A percentile compares a stretch with the other conserved stretches of the same genome.
Conservation (phyloP, 2,329 filamentous ascomycete genomes). For the Colletotrichum theobromicola region DNA sequence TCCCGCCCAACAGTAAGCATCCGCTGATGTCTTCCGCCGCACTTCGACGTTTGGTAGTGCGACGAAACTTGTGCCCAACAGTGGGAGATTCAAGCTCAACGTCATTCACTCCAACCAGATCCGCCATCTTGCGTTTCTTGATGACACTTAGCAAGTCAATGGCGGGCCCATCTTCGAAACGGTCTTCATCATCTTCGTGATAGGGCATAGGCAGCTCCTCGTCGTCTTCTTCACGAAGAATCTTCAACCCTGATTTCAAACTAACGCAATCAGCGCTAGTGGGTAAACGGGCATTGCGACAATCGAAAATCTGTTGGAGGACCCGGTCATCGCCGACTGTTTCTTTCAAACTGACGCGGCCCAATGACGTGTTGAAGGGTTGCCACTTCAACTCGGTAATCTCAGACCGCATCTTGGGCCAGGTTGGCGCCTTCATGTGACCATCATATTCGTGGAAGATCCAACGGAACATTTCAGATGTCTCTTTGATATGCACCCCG, state of each 20-base stretch:
- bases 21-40: background rate
- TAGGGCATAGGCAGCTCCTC: background rate
- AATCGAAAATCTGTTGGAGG: background rate
- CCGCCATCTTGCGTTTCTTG: background rate
- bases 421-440: background rate
- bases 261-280: background rate
- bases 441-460: background rate
- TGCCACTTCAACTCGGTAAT: background rate
- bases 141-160: background rate
- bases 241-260: background rate
- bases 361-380: background rate
- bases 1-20: background rate
- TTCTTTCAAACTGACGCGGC: background rate
- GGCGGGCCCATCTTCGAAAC: background rate
- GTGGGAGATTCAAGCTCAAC: background rate
- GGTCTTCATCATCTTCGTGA: background rate
- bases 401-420: constrained; percentile 18
- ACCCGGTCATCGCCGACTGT: background rate
- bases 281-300: background rate
- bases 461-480: constrained; percentile 29
- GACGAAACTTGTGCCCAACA: background rate
- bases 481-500: background rate
- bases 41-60: background rate
- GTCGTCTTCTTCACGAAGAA: background rate
- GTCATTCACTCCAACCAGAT: background rate